These are phyloP conservation scores for Madurella mycetomatis DNA, from an alignment of 2,329 filamentous ascomycete genomes.

Conservation along the genomic window DNA sequence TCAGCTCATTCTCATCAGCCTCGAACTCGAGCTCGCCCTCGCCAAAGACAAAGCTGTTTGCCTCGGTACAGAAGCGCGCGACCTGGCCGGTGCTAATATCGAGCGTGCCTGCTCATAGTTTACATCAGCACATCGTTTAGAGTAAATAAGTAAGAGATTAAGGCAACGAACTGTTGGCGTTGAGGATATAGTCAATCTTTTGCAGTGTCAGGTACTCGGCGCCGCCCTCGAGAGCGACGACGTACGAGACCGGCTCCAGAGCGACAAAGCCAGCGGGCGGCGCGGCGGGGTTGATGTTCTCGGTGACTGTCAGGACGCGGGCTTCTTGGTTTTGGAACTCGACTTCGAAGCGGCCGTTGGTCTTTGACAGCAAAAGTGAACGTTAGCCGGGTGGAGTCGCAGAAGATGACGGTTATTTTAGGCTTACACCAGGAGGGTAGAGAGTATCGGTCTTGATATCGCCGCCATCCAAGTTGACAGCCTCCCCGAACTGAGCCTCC, in stretches of 20 bases:
- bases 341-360: constrained; percentile 35
- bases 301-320: constrained; percentile 34
- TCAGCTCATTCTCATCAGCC: constrained; percentile 38
- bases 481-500: constrained; percentile 28
- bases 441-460: constrained; percentile 32
- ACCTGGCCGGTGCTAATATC: constrained; percentile 36
- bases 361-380: constrained; percentile 2
- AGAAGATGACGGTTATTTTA: neutral
- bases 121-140: neutral
- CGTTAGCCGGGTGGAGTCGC: neutral
- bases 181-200: constrained; percentile 39
- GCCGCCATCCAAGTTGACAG: constrained; percentile 30
- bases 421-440: constrained; percentile 33
- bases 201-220: constrained; percentile 32
- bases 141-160: neutral
- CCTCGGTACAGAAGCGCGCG: constrained; percentile 34
- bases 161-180: constrained; percentile 30
- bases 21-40: constrained; percentile 40
- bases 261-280: constrained; percentile 35
- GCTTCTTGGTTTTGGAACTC: constrained; percentile 36
- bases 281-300: constrained; percentile 34
- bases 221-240: constrained; percentile 32
- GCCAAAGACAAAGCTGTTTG: constrained; percentile 35
- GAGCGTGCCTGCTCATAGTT: constrained; percentile 24
- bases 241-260: constrained; percentile 36